phyloP scores from a whole-genome alignment of 2,329 filamentous ascomycete species.

The Diaporthe caulivora region DNA sequence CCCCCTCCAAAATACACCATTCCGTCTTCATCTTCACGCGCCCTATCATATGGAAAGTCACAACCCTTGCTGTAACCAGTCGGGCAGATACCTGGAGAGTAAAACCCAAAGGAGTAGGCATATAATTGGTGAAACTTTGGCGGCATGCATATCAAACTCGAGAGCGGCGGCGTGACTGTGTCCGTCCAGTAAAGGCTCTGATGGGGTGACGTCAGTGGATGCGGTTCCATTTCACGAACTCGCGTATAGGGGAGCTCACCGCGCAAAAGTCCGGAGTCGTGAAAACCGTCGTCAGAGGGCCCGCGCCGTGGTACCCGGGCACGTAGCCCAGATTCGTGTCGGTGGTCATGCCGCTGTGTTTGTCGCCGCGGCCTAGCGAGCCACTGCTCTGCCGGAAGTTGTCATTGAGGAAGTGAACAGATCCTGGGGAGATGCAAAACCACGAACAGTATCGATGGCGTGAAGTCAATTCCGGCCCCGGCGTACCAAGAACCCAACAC shows the following conservation, averaged over 20 bases:
- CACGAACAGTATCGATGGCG: slow-evolving; percentile 1
- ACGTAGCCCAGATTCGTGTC: neutral
- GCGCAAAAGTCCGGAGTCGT: slow-evolving; percentile 34
- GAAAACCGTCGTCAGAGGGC: slow-evolving; percentile 31
- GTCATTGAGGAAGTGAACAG: neutral
- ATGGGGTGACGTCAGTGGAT: slow-evolving; percentile 20
- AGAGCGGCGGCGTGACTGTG: slow-evolving; percentile 26
- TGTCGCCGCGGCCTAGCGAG: slow-evolving; percentile 2
- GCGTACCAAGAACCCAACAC: slow-evolving; percentile 24
- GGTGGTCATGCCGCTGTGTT: slow-evolving; percentile 14
- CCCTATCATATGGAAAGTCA: neutral
- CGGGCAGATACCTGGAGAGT: slow-evolving; percentile 41
- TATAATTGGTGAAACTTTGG: slow-evolving; percentile 16
- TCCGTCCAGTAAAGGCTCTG: slow-evolving; percentile 23
- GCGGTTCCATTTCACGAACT: neutral
- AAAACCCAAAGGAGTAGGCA: slow-evolving; percentile 39
- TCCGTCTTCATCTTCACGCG: neutral
- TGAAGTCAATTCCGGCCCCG: slow-evolving; percentile 4
- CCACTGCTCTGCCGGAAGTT: slow-evolving; percentile 7
- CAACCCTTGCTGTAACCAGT: slow-evolving; percentile 25
- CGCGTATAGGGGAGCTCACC: neutral
- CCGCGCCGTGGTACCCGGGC: slow-evolving; percentile 19
- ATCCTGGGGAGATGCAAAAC: neutral
- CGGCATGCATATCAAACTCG: slow-evolving; percentile 31
- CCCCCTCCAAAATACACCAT: slow-evolving; percentile 14